Conservation (phyloP, 2,329 filamentous ascomycete genomes). For the Hypoxylon rubiginosum region DNA sequence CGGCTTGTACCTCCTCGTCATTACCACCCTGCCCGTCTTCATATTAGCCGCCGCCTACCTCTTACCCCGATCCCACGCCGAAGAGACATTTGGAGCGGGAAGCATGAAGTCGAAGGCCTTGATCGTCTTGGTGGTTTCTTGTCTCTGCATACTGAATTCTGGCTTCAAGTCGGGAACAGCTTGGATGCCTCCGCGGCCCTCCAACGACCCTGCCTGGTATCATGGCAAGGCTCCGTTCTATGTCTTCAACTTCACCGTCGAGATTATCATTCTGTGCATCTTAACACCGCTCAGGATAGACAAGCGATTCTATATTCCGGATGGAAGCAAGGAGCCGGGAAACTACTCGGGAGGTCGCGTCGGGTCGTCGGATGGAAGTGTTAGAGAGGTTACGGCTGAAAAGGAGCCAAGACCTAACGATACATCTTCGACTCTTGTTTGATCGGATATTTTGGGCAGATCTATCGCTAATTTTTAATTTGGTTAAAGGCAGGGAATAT, state of each 20-base stretch:
- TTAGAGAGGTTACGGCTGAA: background rate
- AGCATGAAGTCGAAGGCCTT: constrained; percentile 48
- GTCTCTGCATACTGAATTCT: constrained; percentile 43
- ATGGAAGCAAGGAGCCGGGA: constrained; percentile 45
- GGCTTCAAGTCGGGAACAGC: constrained; percentile 49
- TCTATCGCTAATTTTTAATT: background rate
- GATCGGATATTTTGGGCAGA: background rate
- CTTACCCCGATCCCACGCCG: constrained; percentile 44
- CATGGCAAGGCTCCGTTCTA: constrained; percentile 54
- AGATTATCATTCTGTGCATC: constrained; percentile 46
- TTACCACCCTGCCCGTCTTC: constrained; percentile 48
- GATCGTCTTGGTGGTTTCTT: constrained; percentile 45
- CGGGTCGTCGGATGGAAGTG: constrained; percentile 5
- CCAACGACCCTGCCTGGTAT: constrained; percentile 49
- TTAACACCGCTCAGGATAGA: constrained; percentile 45
- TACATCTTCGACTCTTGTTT: background rate
- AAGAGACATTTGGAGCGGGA: constrained; percentile 53
- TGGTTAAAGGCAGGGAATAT: background rate
- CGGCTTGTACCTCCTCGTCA: constrained; percentile 48
- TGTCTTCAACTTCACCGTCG: constrained; percentile 53
- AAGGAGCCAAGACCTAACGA: background rate
- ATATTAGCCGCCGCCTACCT: constrained; percentile 47
- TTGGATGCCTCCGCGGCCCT: constrained; percentile 45
- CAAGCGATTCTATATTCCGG: constrained; percentile 47
- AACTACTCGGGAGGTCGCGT: constrained; percentile 43